phyloP scores from a whole-genome alignment of 2,329 filamentous ascomycete species.

The Monosporascus ibericus region DNA sequence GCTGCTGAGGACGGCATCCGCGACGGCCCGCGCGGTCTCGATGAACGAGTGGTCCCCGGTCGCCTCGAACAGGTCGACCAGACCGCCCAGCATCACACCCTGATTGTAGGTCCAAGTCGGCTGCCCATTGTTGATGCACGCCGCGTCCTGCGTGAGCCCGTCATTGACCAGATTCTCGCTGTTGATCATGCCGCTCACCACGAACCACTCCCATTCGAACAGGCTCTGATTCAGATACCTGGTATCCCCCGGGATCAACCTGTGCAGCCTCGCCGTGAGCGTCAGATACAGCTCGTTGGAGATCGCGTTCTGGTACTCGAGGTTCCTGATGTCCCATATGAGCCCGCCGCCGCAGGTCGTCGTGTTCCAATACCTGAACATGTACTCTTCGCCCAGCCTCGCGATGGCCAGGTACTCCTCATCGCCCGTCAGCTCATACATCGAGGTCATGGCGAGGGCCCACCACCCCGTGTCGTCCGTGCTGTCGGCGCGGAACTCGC shows the following conservation, averaged over 20 bases:
- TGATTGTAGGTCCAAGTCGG: constrained; percentile 46
- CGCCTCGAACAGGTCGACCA: constrained; percentile 45
- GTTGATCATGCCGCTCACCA: constrained; percentile 34
- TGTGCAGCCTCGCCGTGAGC: constrained; percentile 37
- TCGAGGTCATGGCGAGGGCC: constrained; percentile 42
- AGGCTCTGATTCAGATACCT: constrained; percentile 34
- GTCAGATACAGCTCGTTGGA: constrained; percentile 42
- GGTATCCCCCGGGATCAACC: constrained; percentile 29
- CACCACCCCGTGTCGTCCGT: constrained; percentile 46
- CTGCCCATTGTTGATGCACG: constrained; percentile 24
- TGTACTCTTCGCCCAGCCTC: constrained; percentile 40
- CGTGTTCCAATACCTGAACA: constrained; percentile 35
- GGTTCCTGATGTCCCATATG: constrained; percentile 39
- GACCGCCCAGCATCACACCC: constrained; percentile 53
- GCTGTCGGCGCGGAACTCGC: constrained; percentile 32
- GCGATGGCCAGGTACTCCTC: constrained; percentile 39
- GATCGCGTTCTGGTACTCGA: constrained; percentile 35
- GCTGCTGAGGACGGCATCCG: constrained; percentile 27
- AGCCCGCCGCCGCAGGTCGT: constrained; percentile 35
- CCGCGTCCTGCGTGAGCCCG: constrained; percentile 28
- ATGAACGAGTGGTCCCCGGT: constrained; percentile 19
- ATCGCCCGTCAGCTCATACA: constrained; percentile 41
- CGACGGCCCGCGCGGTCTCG: constrained; percentile 16
- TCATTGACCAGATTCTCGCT: constrained; percentile 33
- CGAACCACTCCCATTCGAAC: constrained; percentile 38